Evolutionary conservation across 2,329 filamentous ascomycete genomes (phyloP).

Genomic region (Fusarium albosuccineum): DNA sequence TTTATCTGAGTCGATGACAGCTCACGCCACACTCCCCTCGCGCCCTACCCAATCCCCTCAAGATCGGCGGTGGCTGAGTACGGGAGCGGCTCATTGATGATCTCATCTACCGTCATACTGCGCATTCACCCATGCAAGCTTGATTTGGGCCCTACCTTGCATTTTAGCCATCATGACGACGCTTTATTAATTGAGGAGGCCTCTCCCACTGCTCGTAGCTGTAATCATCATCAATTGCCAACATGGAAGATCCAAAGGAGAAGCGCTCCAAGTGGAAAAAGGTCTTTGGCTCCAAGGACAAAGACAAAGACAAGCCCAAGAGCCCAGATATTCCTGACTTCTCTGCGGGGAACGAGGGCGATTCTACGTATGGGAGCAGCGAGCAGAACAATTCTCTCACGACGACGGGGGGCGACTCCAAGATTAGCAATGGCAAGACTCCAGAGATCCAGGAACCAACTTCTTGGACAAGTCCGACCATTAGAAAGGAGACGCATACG

Average conservation of each 20-base stretch:
- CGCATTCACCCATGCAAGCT: too few species aligned
- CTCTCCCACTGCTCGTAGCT: too few species aligned
- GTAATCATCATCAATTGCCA: neutral
- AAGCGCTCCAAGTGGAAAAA: conserved; percentile 44
- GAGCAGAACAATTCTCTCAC: conserved; percentile 43
- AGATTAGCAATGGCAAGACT: conserved; percentile 9
- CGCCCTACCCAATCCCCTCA: too few species aligned
- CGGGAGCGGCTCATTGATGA: too few species aligned
- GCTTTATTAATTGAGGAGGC: too few species aligned
- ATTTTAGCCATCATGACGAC: too few species aligned
- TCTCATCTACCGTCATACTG: too few species aligned
- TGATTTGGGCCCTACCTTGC: too few species aligned
- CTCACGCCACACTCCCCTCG: too few species aligned
- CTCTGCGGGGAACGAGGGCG: conserved; percentile 20
- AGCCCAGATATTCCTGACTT: conserved; percentile 19
- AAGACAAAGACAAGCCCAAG: conserved; percentile 37
- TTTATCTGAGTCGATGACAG: too few species aligned
- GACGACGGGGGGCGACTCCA: conserved; percentile 36
- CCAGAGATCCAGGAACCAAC: conserved; percentile 15
- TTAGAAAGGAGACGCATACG: conserved; percentile 32
- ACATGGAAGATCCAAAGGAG: conserved; percentile 37
- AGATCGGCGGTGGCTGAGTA: too few species aligned
- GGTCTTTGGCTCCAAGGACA: conserved; percentile 43
- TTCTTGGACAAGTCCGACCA: conserved; percentile 20
- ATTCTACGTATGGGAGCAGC: conserved; percentile 43